These are phyloP conservation scores for Phytophthora ramorum DNA, from an alignment of 352 stramenopile species.

Conservation along the genomic window DNA sequence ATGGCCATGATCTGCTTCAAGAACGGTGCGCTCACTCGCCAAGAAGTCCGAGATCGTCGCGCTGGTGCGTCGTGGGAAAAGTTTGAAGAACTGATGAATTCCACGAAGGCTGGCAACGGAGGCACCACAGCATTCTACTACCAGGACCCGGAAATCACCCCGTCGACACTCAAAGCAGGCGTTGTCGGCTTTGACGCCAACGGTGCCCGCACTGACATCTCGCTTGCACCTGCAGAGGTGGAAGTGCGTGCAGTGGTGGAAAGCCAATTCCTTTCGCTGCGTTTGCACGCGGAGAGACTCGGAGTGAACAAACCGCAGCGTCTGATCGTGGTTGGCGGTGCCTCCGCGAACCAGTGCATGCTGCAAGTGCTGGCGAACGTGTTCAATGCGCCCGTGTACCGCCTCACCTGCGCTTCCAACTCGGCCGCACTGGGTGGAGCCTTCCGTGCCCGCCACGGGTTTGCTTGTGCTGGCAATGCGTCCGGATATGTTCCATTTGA, in stretches of 20 bases:
- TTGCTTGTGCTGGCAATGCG: conserved; percentile 22
- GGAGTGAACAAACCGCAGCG: conserved; percentile 53
- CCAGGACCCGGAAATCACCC: conserved; percentile 73
- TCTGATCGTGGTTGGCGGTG: conserved; percentile 73
- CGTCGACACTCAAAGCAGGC: conserved; percentile 49
- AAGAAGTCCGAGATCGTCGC: conserved; percentile 60
- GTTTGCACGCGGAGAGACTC: conserved; percentile 61
- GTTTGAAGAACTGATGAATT: conserved; percentile 59
- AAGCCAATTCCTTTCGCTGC: conserved; percentile 68
- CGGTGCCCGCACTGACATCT: conserved; percentile 29
- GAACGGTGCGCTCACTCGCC: conserved; percentile 78
- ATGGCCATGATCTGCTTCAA: conserved; percentile 92
- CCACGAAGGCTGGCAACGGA: conserved; percentile 50
- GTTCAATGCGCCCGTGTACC: conserved; percentile 62
- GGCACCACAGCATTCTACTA: conserved; percentile 69
- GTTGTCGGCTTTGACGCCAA: conserved; percentile 52
- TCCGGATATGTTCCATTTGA: conserved; percentile 48
- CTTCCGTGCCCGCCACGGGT: conserved; percentile 60
- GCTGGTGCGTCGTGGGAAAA: conserved; percentile 53
- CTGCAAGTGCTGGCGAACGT: conserved; percentile 70
- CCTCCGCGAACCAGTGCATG: conserved; percentile 60
- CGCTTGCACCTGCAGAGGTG: conserved; percentile 21
- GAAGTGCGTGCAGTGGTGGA: conserved; percentile 72
- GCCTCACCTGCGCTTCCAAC: conserved; percentile 48
- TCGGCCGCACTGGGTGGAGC: conserved; percentile 61